phyloP scores from a whole-genome alignment of 1,284 basidiomycete species.

The Calocybe gambosa region DNA sequence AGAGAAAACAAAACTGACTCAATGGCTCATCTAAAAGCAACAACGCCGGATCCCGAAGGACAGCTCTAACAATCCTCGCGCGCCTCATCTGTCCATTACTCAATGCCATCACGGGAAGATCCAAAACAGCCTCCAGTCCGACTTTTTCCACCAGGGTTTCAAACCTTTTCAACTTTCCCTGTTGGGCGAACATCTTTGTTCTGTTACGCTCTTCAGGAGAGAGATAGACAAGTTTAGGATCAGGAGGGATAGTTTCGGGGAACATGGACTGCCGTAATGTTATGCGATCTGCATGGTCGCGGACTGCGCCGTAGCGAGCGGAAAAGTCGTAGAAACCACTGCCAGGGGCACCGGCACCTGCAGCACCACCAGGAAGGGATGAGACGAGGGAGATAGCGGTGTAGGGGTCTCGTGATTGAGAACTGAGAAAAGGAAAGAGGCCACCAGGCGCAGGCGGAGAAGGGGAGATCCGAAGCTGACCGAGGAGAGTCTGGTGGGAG shows the following conservation, averaged over 20 bases:
- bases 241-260: conserved; percentile 37
- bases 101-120: conserved; percentile 76
- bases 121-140: conserved; percentile 57
- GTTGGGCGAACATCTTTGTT: conserved; percentile 4
- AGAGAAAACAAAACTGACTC: conserved; percentile 32
- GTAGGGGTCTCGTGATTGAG: conserved; percentile 35
- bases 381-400: conserved; percentile 60
- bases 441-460: conserved; percentile 53
- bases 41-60: conserved; percentile 66
- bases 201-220: conserved; percentile 14
- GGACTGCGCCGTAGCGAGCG: conserved; percentile 80
- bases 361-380: conserved; percentile 45
- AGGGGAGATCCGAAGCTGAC: conserved; percentile 63
- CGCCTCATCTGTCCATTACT: conserved; percentile 91
- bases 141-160: conserved; percentile 47
- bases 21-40: conserved; percentile 84
- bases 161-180: conserved; percentile 32
- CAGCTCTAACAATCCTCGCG: conserved; percentile 77
- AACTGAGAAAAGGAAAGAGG: conserved; percentile 62
- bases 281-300: conserved; percentile 71
- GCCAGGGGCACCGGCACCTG: too few relatives aligned
- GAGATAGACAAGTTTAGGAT: conserved; percentile 17
- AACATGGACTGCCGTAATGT: conserved; percentile 72
- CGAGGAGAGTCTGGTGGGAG: conserved; percentile 51
- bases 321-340: conserved; percentile 90